Conservation (phyloP, 2,329 filamentous ascomycete species). For the Botryosphaeria agaves region DNA sequence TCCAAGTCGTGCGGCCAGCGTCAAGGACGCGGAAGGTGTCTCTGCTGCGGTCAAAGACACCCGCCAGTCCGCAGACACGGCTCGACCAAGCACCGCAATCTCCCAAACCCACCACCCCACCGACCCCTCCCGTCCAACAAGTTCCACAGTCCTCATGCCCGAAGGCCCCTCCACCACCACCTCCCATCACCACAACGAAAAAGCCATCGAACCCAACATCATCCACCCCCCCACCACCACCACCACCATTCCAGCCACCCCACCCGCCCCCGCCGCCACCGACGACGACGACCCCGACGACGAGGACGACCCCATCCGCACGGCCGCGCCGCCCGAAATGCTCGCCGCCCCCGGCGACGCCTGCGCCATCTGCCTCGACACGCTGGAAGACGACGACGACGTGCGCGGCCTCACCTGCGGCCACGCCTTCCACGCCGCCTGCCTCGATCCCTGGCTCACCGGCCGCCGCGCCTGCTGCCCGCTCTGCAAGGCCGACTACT, state of each 20-base stretch:
- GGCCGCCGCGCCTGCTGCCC: conserved; percentile 89
- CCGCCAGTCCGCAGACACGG: conserved; percentile 12
- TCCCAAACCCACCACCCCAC: conserved; percentile 29
- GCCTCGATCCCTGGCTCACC: conserved; percentile 92
- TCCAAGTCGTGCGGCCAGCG: conserved; percentile 53
- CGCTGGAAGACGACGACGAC: conserved; percentile 86
- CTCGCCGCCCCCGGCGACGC: conserved; percentile 72
- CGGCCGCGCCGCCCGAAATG: conserved; percentile 65
- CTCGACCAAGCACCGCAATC: conserved; percentile 18
- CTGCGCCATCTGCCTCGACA: conserved; percentile 92
- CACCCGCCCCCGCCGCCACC: conserved; percentile 17
- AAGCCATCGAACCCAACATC: conserved; percentile 11
- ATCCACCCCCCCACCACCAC: conserved; percentile 14
- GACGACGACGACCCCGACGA: conserved; percentile 54
- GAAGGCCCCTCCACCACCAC: conserved; percentile 3
- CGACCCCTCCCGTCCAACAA: conserved; percentile 15
- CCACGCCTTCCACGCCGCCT: conserved; percentile 95
- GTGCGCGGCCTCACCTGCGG: conserved; percentile 86
- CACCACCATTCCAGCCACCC: conserved; percentile 11
- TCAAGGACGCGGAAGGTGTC: conserved; percentile 44
- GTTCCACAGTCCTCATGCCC: conserved; percentile 9
- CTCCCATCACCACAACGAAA: conserved; percentile 13
- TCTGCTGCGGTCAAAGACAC: conserved; percentile 13
- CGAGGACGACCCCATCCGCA: conserved; percentile 61
- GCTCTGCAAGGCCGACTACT: conserved; percentile 96